Evolutionary conservation across 2,329 filamentous ascomycete species (phyloP).

Genomic region (Verticillium nonalfalfae): DNA sequence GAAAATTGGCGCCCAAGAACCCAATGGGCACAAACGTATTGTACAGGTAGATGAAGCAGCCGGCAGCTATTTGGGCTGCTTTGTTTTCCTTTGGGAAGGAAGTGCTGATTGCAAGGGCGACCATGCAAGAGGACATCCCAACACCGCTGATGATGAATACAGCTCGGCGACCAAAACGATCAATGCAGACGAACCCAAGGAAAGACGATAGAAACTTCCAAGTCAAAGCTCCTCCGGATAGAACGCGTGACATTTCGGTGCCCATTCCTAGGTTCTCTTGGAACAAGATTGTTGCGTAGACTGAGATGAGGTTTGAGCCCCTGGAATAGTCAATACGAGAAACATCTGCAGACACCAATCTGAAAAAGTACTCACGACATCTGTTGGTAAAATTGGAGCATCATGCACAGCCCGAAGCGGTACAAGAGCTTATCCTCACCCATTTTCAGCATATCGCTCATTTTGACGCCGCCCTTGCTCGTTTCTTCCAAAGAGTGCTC

Average conservation of each 20-base stretch:
- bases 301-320: conserved; percentile 40
- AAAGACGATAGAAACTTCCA: conserved; percentile 50
- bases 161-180: conserved; percentile 40
- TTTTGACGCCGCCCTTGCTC: conserved; percentile 23
- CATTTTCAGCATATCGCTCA: conserved; percentile 39
- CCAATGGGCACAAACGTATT: conserved; percentile 55
- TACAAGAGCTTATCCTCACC: conserved; percentile 43
- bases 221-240: conserved; percentile 43
- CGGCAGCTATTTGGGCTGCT: conserved; percentile 41
- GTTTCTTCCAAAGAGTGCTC: conserved; percentile 40
- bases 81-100: conserved; percentile 38
- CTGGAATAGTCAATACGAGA: conserved; percentile 12
- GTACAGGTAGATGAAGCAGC: conserved; percentile 53
- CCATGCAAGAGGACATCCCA: conserved; percentile 50
- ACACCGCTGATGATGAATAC: conserved; percentile 45
- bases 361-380: conserved; percentile 9
- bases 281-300: conserved; percentile 35
- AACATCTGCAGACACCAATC: no score
- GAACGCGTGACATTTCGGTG: conserved; percentile 28
- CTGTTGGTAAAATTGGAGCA: conserved; percentile 22
- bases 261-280: conserved; percentile 31
- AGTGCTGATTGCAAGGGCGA: conserved; percentile 43
- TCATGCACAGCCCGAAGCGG: conserved; percentile 27
- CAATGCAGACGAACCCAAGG: conserved; percentile 42
- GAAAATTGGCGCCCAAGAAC: conserved; percentile 52